Conservation (phyloP, 2,329 filamentous ascomycete genomes). For the Polychaeton citri region DNA sequence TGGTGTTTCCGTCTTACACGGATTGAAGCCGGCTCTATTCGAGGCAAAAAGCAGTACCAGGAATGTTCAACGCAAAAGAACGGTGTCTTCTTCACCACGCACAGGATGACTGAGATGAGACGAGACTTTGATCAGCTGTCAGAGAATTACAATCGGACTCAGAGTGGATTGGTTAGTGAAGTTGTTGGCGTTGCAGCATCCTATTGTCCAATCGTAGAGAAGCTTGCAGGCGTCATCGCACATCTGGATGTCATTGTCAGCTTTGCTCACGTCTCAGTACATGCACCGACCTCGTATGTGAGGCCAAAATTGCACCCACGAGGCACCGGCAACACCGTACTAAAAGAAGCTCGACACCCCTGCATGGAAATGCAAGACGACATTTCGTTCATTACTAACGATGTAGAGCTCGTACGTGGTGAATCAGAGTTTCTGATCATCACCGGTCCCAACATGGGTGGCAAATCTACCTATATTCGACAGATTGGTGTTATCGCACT, state of each 20-base stretch:
- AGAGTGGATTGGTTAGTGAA: conserved; percentile 79
- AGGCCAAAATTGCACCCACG: conserved; percentile 81
- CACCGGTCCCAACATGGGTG: conserved; percentile 97
- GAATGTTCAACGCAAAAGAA: conserved; percentile 99
- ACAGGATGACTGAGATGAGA: conserved; percentile 62
- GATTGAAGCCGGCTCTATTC: conserved; percentile 80
- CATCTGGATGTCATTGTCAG: conserved; percentile 92
- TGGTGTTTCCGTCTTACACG: conserved; percentile 93
- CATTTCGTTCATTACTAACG: conserved; percentile 96
- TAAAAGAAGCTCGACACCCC: conserved; percentile 89
- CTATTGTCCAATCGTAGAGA: conserved; percentile 85
- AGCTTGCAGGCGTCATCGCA: conserved; percentile 72
- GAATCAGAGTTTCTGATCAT: conserved; percentile 88
- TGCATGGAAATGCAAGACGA: conserved; percentile 99
- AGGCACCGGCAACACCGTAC: conserved; percentile 72
- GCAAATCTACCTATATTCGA: conserved; percentile 95
- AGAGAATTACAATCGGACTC: conserved; percentile 88
- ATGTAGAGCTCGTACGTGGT: conserved; percentile 67
- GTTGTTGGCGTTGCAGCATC: conserved; percentile 89
- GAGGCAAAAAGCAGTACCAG: conserved; percentile 78
- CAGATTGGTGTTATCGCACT: conserved; percentile 94
- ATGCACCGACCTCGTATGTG: conserved; percentile 84
- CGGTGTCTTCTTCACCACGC: conserved; percentile 94
- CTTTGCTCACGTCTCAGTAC: conserved; percentile 83
- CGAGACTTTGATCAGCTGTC: conserved; percentile 90